A percentile compares a stretch with the other conserved stretches of the same genome.
These are phyloP conservation scores for Pyrenophora seminiperda DNA, from an alignment of 2,329 filamentous ascomycete genomes.

Conservation along the genomic window DNA sequence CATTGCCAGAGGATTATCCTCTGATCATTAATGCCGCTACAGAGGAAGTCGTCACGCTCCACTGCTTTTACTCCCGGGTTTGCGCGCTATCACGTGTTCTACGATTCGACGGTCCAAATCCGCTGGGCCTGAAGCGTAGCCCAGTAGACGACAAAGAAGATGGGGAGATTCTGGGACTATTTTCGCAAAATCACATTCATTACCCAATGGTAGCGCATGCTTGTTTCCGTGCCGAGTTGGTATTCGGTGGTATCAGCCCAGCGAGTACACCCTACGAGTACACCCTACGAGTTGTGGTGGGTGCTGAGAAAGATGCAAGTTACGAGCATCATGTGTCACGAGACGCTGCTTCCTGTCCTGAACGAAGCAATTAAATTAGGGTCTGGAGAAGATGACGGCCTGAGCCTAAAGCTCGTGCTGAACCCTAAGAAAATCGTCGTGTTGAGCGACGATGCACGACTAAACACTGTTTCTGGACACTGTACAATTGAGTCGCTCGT, in stretches of 20 bases:
- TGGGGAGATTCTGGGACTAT: constrained; percentile 39
- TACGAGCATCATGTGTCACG: constrained; percentile 35
- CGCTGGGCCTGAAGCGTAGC: constrained; percentile 24
- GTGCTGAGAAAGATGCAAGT: constrained; percentile 42
- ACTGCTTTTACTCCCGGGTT: constrained; percentile 33
- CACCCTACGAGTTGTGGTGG: constrained; percentile 42
- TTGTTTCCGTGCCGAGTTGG: constrained; percentile 36
- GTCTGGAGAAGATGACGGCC: constrained; percentile 27
- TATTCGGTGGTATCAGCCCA: constrained; percentile 42
- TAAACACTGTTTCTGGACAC: constrained; percentile 26
- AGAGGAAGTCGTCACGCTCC: constrained; percentile 32
- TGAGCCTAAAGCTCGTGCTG: constrained; percentile 28
- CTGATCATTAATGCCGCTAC: constrained; percentile 38
- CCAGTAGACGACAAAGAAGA: constrained; percentile 32
- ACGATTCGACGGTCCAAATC: constrained; percentile 36
- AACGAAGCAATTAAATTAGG: constrained; percentile 34
- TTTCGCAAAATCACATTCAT: constrained; percentile 38
- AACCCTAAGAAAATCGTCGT: constrained; percentile 33
- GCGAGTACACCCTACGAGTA: constrained; percentile 39
- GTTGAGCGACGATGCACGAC: constrained; percentile 28
- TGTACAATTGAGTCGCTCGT: constrained; percentile 35
- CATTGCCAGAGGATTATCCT: constrained; percentile 36
- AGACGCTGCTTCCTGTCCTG: constrained; percentile 34
- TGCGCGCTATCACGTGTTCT: constrained; percentile 38
- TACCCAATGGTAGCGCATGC: constrained; percentile 41